Conservation (phyloP, 805 yeast genomes). For the Saturnispora serradocipensis region DNA sequence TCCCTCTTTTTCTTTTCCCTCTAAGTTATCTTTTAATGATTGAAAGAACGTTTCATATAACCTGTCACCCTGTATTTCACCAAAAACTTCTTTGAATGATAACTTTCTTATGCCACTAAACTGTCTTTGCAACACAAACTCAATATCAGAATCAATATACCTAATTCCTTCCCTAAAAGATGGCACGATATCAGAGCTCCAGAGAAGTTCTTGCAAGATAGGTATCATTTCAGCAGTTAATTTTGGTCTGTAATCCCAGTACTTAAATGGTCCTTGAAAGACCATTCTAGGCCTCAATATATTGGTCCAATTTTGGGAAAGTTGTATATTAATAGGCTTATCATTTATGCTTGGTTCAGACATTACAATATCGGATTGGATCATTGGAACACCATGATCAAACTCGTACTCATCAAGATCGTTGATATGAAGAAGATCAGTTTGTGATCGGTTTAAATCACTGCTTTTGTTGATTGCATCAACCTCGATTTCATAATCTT, state of each 20-base stretch:
- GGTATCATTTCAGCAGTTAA: background rate
- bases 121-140: background rate
- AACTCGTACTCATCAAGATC: slow-evolving; percentile 1
- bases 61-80: background rate
- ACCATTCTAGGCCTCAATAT: slow-evolving; percentile 1
- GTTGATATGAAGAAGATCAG: slow-evolving; percentile 3
- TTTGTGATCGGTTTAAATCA: background rate
- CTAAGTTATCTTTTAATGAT: background rate
- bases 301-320: slow-evolving; percentile 1
- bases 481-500: slow-evolving; percentile 10
- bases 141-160: slow-evolving; percentile 3
- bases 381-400: background rate
- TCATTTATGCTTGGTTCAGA: background rate
- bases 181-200: background rate
- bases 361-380: background rate
- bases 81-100: slow-evolving; percentile 4
- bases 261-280: slow-evolving; percentile 4
- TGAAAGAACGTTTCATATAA: slow-evolving; percentile 1
- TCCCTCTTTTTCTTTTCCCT: background rate
- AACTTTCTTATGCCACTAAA: slow-evolving; percentile 4
- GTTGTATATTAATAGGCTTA: background rate
- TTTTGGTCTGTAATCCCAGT: background rate
- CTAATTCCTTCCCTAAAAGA: slow-evolving; percentile 2
- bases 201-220: slow-evolving; percentile 3
- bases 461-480: slow-evolving; percentile 12